Base-by-base conservation (phyloP, 2,329 filamentous ascomycete genomes). In the Pseudogymnoascus sp. region DNA sequence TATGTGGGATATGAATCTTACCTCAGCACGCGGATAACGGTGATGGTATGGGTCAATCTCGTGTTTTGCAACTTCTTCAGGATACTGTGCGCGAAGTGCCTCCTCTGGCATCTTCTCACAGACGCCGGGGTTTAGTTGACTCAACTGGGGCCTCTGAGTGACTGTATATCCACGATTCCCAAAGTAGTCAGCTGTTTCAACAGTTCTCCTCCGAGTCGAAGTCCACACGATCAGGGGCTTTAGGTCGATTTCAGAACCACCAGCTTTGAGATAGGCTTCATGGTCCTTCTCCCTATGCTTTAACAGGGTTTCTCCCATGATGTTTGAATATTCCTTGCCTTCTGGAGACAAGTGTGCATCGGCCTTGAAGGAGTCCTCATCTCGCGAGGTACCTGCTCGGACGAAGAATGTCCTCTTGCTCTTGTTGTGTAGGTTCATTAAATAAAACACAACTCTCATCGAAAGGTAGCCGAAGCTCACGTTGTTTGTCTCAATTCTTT, bases 401-500 rank as follows among this genome's bases (percentile, higher is more conserved):
- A 88, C 93, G 75, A 98, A 98, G 76, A 96, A 98, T 6, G 92
- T 98, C 66, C 91, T 91, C 63, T 93, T 86, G 59, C 89, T 89
- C 76, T 99, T 98, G 80, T 97, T 97, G 76, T 99, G 95, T 24
- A 98, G 81, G 72, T 99, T 99, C 72, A 96, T 90, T 56, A 99
- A 85, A 75, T 98, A 99, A 77, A 99, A 99, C 62, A 99, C 93
- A 68, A 99, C 99, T 65, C 95, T 87, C 74, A 99, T 93, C 0
- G 93, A 96, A 33, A 99, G 83, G 73, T 99, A 99, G 70, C 93
- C 93, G 75, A 99, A 98, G 72, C 89, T 93, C 74, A 95, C 90
- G 69, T 98, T 97, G 78, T 99, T 99, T 76, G 98, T 93, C 70
- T 93, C 89, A 72, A 99, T 89, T 68, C 91, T 87, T 72, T 93